Conservation (phyloP, 495 filamentous ascomycete genomes). For the Hypoxylon subgilvum region DNA sequence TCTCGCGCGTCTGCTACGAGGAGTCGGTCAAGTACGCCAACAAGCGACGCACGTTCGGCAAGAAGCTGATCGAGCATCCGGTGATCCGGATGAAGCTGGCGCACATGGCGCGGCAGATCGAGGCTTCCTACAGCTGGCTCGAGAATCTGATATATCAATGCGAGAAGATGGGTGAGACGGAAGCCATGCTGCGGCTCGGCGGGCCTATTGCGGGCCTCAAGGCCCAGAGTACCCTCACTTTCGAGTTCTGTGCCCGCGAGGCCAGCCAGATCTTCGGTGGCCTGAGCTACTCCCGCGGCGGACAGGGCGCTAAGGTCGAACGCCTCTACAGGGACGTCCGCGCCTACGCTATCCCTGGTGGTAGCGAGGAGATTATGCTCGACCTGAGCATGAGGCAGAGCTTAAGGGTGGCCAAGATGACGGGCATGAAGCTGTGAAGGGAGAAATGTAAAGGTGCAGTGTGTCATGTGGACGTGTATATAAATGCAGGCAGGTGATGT, state of each 20-base stretch:
- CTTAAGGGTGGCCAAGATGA: slow-evolving; percentile 82
- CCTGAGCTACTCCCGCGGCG: slow-evolving; percentile 88
- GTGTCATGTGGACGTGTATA: slow-evolving; percentile 9
- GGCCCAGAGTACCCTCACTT: slow-evolving; percentile 88
- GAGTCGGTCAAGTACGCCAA: slow-evolving; percentile 94
- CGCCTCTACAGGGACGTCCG: slow-evolving; percentile 94
- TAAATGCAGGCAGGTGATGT: too few species aligned
- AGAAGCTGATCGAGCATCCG: slow-evolving; percentile 92
- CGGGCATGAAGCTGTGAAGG: slow-evolving; percentile 92
- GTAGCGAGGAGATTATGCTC: slow-evolving; percentile 98
- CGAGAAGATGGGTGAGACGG: slow-evolving; percentile 87
- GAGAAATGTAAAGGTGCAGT: slow-evolving; percentile 2
- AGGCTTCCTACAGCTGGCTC: slow-evolving; percentile 95
- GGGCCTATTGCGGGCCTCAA: slow-evolving; percentile 93
- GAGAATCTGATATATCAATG: slow-evolving; percentile 95
- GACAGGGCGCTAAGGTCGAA: slow-evolving; percentile 96
- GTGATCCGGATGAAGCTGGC: slow-evolving; percentile 98
- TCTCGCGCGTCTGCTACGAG: slow-evolving; percentile 96
- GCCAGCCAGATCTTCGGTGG: slow-evolving; percentile 98
- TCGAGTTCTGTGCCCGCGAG: slow-evolving; percentile 96
- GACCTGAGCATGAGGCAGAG: slow-evolving; percentile 95
- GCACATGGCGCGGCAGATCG: slow-evolving; percentile 97
- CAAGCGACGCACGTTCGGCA: slow-evolving; percentile 95
- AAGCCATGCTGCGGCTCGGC: slow-evolving; percentile 94
- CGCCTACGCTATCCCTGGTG: slow-evolving; percentile 96